A percentile compares a stretch with the other conserved stretches of the same genome.
Evolutionary conservation across 2,329 filamentous ascomycete genomes (phyloP).

Genomic region (Scedosporium apiospermum): DNA sequence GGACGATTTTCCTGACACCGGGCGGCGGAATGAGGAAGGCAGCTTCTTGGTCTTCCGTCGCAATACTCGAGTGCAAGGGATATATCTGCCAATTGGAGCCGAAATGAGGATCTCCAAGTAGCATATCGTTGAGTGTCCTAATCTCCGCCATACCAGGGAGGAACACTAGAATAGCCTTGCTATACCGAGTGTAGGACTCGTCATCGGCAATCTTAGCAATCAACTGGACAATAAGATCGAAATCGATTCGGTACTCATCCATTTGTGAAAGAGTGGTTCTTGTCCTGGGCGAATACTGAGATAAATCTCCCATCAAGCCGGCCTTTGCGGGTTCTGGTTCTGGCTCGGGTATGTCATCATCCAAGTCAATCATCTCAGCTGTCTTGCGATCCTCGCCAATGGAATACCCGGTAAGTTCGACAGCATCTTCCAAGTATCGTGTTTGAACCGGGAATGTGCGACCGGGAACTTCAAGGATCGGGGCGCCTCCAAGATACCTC

Average conservation of each 20-base stretch:
- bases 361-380: conserved; percentile 42
- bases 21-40: conserved; percentile 79
- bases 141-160: conserved; percentile 93
- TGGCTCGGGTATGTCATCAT: conserved; percentile 47
- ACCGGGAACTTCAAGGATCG: conserved; percentile 82
- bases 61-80: conserved; percentile 87
- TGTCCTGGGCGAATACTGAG: conserved; percentile 67
- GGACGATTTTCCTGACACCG: conserved; percentile 82
- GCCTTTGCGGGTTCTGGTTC: conserved; percentile 39
- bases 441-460: conserved; percentile 88
- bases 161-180: conserved; percentile 89
- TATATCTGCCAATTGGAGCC: conserved; percentile 73
- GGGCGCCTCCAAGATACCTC: conserved; percentile 74
- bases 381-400: conserved; percentile 34
- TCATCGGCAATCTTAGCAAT: conserved; percentile 67
- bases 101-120: conserved; percentile 70
- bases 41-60: conserved; percentile 90
- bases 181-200: conserved; percentile 58
- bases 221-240: conserved; percentile 72
- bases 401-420: conserved; percentile 74
- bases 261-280: conserved; percentile 64
- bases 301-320: conserved; percentile 49
- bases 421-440: conserved; percentile 82
- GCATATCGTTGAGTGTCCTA: conserved; percentile 74
- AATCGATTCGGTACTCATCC: conserved; percentile 88